A percentile compares a stretch with the other conserved stretches of the same genome.
Conservation (phyloP, 176 grass and related monocot species). For the Areca catechu region DNA sequence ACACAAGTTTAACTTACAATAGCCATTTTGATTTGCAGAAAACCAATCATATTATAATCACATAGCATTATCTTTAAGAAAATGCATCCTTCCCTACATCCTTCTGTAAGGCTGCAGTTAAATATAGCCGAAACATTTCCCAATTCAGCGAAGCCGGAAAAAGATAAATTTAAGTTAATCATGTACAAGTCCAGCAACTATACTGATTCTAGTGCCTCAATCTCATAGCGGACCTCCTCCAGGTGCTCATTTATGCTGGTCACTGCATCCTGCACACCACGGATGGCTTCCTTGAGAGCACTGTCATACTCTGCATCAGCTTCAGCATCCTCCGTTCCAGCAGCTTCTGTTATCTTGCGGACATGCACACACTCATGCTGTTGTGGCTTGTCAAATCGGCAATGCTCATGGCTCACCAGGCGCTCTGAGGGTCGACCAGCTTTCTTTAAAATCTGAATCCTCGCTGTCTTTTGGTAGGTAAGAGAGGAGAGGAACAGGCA, state of each 20-base stretch:
- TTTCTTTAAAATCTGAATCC: constrained; percentile 86
- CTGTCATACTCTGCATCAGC: constrained; percentile 53
- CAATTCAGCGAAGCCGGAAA: too few species aligned
- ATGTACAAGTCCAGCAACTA: too few species aligned
- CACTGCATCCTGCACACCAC: constrained; percentile 62
- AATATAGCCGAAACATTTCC: too few species aligned
- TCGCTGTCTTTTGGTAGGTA: constrained; percentile 35
- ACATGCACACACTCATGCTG: constrained; percentile 64
- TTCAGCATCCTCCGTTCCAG: constrained; percentile 65
- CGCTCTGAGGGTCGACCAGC: constrained; percentile 70
- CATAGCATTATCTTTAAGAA: too few species aligned
- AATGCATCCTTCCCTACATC: too few species aligned
- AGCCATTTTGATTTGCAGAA: too few species aligned
- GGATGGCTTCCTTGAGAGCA: constrained; percentile 73
- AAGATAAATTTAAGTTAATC: too few species aligned
- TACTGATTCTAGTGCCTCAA: constrained; percentile 53
- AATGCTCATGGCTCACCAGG: constrained; percentile 50
- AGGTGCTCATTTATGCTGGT: constrained; percentile 72
- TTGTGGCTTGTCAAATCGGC: constrained; percentile 32
- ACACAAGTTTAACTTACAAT: too few species aligned
- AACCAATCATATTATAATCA: too few species aligned
- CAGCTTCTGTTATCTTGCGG: constrained; percentile 72
- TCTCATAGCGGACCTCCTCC: constrained; percentile 83
- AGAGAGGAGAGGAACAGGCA: not conserved
- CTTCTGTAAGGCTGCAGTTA: too few species aligned